Conservation (phyloP, 2,329 filamentous ascomycete genomes). For the Dothistroma septosporum region DNA sequence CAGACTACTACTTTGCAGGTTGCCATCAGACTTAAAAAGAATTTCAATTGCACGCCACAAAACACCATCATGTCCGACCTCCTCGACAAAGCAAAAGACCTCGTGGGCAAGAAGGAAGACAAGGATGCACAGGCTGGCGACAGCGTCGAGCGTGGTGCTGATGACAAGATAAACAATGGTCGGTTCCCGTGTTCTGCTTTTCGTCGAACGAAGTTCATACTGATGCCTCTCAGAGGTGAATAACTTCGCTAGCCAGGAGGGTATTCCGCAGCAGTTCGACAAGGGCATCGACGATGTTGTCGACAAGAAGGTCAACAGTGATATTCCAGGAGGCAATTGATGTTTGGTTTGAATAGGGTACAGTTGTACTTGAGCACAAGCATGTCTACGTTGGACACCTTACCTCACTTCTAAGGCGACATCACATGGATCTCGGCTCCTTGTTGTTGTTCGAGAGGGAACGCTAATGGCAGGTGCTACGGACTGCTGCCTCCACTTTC, state of each 20-base stretch:
- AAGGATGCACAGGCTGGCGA: slow-evolving; percentile 13
- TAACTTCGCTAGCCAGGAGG: slow-evolving; percentile 8
- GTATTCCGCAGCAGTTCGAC: slow-evolving; percentile 12
- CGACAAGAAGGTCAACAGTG: slow-evolving; percentile 13
- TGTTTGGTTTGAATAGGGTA: no score
- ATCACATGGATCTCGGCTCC: no score
- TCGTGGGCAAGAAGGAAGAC: slow-evolving; percentile 4
- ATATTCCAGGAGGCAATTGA: slow-evolving; percentile 10
- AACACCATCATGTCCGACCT: slow-evolving; percentile 5
- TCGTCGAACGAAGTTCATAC: background rate
- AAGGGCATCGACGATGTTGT: slow-evolving; percentile 11
- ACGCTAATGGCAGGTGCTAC: no score
- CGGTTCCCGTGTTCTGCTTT: background rate
- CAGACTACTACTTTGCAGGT: background rate
- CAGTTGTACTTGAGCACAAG: no score
- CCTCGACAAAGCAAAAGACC: slow-evolving; percentile 2
- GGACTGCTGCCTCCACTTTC: no score
- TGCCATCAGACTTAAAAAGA: no score
- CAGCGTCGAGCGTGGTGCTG: slow-evolving; percentile 8
- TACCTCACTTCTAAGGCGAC: no score
- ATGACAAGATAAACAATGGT: slow-evolving; percentile 9
- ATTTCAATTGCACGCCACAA: background rate
- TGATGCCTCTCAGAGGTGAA: slow-evolving; percentile 9
- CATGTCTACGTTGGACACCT: no score
- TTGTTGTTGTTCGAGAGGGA: no score